Base-by-base conservation (phyloP, 2,329 filamentous ascomycete species). In the Amauroascus verrucosus region DNA sequence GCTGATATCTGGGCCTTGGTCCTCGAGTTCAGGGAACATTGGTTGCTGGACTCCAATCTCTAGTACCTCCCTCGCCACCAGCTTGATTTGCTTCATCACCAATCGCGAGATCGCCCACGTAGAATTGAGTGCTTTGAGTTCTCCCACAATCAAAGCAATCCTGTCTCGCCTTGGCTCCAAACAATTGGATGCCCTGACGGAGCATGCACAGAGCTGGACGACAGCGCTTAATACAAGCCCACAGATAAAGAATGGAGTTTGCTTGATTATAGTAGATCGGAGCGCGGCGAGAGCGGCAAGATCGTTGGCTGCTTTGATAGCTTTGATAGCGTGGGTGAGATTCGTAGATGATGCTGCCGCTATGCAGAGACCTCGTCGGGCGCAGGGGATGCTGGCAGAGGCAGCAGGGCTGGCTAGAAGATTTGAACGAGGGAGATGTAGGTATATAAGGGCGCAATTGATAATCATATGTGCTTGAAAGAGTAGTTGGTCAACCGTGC, bases 391-490 rank as follows among this genome's bases (percentile, higher is more conserved):
- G 55, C 79, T 76, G n/a, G 70, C 64, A 1, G 65, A 75, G 62
- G 58, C 72, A 59, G 60, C 75, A 62, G 58, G 75, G 64, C 72
- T 75, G 66, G 77, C 86, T 49, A 65, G 74, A 48, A 91, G 76
- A 61, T 88, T 85, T 3, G 86, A 90, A 53, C 85, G 80, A 7
- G 86, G 86, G 59, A 90, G 84, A 64, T 93, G 86, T 16, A 93
- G 77, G 59, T 89, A 80, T 61, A 93, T 87, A 0, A 83, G 71
- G 8, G 77, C 75, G 46, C 70, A 70, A 54, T 79, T 73, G 50
- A 78, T 75, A 62, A 95, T 86, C 81, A 94, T 91, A 58, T 87
- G 84, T 0, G 87, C 89, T 66, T 94, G 88, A 70, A 95, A 95
- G 69, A 95, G 83, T 78, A 95, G 85, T 69, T 95, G 88, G 65